phyloP scores from a whole-genome alignment of 106 monocot genomes.

The Iris macrosiphon region DNA sequence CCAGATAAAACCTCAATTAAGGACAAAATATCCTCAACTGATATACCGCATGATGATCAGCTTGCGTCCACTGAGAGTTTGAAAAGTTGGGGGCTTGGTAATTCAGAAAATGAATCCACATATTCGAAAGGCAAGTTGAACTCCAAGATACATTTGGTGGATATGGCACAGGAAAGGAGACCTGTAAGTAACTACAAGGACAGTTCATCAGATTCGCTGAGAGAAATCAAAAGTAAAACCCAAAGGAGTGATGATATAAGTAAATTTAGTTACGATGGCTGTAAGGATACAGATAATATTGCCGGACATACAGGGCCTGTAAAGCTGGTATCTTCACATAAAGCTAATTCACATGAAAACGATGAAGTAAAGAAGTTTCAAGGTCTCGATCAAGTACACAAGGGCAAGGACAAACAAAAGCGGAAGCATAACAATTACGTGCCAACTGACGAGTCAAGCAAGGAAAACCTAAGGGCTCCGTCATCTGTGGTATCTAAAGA shows the following conservation, averaged over 20 bases:
- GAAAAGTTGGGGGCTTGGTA: constrained; percentile 5
- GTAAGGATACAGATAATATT: constrained; percentile 15
- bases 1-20: neutral
- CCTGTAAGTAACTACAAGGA: constrained; percentile 15
- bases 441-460: constrained; percentile 15
- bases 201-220: constrained; percentile 5
- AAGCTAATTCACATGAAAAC: constrained; percentile 11
- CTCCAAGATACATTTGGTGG: constrained; percentile 16
- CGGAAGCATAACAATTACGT: constrained; percentile 16
- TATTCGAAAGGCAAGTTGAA: constrained; percentile 21
- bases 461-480: constrained; percentile 9
- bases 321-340: constrained; percentile 14
- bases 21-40: constrained; percentile 8
- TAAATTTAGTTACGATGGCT: constrained; percentile 17
- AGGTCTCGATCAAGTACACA: constrained; percentile 17
- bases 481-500: constrained; percentile 28
- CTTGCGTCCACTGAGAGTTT: constrained; percentile 1
- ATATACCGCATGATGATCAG: constrained; percentile 12
- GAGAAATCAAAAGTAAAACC: constrained; percentile 10
- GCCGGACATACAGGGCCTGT: constrained; percentile 9
- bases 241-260: constrained; percentile 18
- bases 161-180: constrained; percentile 14
- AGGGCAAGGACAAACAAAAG: constrained; percentile 21
- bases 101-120: constrained; percentile 11
- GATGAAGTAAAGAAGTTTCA: constrained; percentile 19